phyloP scores from a whole-genome alignment of 2,329 filamentous ascomycete species.

The Thielaviopsis musarum region DNA sequence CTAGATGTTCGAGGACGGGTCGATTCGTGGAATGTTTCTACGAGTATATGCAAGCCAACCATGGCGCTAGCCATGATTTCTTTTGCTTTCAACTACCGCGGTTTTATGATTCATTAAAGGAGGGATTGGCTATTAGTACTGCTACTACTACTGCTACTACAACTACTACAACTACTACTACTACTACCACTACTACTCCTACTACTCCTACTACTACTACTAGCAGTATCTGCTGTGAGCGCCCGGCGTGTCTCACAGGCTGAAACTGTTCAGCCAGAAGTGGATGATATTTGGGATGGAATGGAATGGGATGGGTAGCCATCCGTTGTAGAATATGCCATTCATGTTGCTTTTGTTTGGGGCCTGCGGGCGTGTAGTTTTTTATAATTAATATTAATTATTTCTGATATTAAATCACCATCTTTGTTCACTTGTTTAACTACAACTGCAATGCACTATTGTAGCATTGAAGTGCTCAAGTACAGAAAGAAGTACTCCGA shows the following conservation, averaged over 20 bases:
- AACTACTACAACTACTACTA: too few species aligned
- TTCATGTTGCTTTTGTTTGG: background rate
- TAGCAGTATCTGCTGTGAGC: background rate
- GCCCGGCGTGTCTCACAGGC: slow-evolving; percentile 1
- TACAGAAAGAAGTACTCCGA: background rate
- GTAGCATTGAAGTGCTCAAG: background rate
- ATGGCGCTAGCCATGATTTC: background rate
- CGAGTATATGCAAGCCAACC: background rate
- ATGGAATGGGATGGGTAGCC: background rate
- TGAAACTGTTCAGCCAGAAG: background rate
- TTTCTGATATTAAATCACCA: background rate
- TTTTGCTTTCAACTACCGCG: background rate
- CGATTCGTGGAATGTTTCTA: background rate
- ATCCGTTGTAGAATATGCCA: slow-evolving; percentile 3
- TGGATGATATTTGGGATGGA: background rate
- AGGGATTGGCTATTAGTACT: background rate
- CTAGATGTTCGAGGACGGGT: background rate
- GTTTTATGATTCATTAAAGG: background rate
- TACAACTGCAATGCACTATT: background rate
- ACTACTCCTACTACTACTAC: background rate
- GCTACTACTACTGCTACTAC: too few species aligned
- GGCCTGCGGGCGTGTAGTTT: background rate
- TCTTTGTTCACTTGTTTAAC: too few species aligned
- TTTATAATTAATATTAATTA: background rate
- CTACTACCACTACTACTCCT: background rate